phyloP scores from a whole-genome alignment of 768 basidiomycete genomes.

The Chalciporus piperatus region DNA sequence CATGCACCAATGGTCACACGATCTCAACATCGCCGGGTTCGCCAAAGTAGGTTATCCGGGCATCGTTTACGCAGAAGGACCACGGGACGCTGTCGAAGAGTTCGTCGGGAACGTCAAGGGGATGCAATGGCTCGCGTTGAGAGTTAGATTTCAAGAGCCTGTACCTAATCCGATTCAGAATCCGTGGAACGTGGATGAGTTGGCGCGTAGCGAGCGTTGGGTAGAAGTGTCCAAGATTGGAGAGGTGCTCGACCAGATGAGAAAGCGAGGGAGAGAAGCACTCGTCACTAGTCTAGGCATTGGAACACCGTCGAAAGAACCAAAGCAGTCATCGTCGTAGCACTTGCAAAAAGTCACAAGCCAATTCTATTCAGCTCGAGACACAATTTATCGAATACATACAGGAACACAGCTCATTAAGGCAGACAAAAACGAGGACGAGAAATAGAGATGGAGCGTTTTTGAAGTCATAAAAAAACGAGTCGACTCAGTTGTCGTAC shows the following conservation, averaged over 20 bases:
- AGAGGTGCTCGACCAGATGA: conserved; percentile 69
- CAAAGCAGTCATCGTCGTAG: background rate
- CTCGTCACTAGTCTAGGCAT: conserved; percentile 66
- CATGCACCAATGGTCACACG: conserved; percentile 53
- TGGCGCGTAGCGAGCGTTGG: conserved; percentile 37
- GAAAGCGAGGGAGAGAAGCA: conserved; percentile 48
- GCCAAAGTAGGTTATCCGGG: conserved; percentile 77
- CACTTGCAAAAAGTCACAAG: background rate
- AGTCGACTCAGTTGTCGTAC: background rate
- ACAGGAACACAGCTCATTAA: conserved; percentile 11
- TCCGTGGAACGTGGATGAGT: conserved; percentile 16
- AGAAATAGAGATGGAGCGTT: background rate
- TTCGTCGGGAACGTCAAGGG: conserved; percentile 65
- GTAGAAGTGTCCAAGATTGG: conserved; percentile 66
- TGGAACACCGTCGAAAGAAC: conserved; percentile 36
- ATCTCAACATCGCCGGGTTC: conserved; percentile 58
- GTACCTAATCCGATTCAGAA: no score
- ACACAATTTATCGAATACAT: conserved; percentile 21
- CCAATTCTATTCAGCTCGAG: conserved; percentile 20
- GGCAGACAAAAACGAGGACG: background rate
- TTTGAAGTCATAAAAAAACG: background rate
- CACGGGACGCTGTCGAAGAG: conserved; percentile 49
- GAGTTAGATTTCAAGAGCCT: conserved; percentile 58
- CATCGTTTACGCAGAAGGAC: conserved; percentile 68
- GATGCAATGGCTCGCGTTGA: conserved; percentile 78